Percentiles rank a stretch among this genome's conserved stretches.
Evolutionary conservation across 2,329 filamentous ascomycete genomes (phyloP).

Genomic region (Cercospora sesami): DNA sequence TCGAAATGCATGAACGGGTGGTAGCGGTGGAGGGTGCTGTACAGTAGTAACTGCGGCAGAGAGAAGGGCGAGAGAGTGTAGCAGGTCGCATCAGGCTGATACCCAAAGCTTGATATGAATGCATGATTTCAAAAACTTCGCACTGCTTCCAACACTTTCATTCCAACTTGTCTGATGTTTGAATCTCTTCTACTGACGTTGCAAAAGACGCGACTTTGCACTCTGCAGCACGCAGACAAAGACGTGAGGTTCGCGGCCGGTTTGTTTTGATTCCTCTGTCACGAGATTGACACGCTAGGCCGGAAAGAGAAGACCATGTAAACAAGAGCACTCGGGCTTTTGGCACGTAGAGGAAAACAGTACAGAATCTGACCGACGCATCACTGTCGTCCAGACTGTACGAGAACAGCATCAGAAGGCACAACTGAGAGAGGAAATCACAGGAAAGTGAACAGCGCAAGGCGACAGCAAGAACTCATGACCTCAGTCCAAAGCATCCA

Average conservation of each 20-base stretch:
- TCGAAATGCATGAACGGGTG: conserved; percentile 23
- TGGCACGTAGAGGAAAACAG: no score
- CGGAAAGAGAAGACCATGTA: conserved; percentile 4
- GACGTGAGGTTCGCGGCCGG: conserved; percentile 11
- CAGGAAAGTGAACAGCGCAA: background rate
- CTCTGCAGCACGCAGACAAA: background rate
- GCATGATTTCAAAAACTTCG: conserved; percentile 36
- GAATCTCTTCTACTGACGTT: background rate
- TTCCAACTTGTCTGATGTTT: background rate
- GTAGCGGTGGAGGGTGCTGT: conserved; percentile 28
- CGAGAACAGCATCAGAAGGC: no score
- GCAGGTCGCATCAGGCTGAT: conserved; percentile 27
- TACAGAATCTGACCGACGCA: no score
- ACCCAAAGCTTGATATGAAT: conserved; percentile 36
- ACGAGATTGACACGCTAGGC: conserved; percentile 13
- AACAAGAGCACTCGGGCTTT: background rate
- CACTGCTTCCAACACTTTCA: background rate
- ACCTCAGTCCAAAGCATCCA: background rate
- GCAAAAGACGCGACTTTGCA: background rate
- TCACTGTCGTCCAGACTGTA: no score
- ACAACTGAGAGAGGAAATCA: no score
- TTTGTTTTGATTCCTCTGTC: conserved; percentile 16
- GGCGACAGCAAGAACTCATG: background rate
- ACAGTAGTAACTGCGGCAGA: conserved; percentile 38
- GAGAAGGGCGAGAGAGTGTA: conserved; percentile 20